phyloP scores from a whole-genome alignment of 345 rosid species.

The Populus simonii region DNA sequence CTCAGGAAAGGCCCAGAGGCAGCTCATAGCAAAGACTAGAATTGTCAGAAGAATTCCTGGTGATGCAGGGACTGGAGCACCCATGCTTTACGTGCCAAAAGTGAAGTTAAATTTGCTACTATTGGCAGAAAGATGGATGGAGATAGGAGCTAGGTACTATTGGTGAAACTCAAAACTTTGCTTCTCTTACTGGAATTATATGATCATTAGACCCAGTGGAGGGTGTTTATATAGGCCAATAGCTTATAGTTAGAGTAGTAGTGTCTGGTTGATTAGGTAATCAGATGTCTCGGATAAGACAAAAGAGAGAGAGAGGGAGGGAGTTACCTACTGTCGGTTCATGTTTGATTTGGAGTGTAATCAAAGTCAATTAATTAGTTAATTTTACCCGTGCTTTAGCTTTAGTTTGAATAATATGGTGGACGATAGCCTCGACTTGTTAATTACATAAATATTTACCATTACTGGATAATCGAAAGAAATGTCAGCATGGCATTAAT shows the following conservation, averaged over 20 bases:
- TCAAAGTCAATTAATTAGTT: slow-evolving; percentile 31
- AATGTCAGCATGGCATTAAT: background rate
- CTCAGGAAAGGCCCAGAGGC: slow-evolving; percentile 30
- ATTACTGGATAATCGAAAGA: background rate
- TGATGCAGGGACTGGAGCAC: slow-evolving; percentile 11
- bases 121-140: background rate
- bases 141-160: background rate
- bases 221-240: slow-evolving; percentile 19
- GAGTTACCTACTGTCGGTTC: slow-evolving; percentile 33
- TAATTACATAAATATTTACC: background rate
- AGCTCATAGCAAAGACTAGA: slow-evolving; percentile 20
- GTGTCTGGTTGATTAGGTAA: slow-evolving; percentile 25
- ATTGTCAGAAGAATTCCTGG: slow-evolving; percentile 11
- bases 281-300: background rate
- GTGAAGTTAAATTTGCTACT: background rate
- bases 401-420: background rate
- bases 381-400: background rate
- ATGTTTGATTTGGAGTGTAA: slow-evolving; percentile 37
- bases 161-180: background rate
- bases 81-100: slow-evolving; percentile 8
- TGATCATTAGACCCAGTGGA: background rate
- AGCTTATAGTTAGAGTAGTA: background rate
- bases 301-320: background rate
- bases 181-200: background rate
- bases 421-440: background rate